Conservation (phyloP, 192 early-diverging fungal species). For the Podila horticola region DNA sequence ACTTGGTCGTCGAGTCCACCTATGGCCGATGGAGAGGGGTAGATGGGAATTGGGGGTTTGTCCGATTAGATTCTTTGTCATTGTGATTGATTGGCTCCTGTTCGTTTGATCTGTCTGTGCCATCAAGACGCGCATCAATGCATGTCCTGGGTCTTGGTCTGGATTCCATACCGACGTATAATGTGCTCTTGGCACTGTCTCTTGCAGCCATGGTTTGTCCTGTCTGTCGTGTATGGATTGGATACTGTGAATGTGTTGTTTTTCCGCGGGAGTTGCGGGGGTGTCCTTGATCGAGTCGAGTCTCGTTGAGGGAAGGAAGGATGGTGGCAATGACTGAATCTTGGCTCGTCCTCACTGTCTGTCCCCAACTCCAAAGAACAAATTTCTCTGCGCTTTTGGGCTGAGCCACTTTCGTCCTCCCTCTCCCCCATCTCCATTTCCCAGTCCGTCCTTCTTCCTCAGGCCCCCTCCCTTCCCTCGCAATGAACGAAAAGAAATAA, state of each 20-base stretch:
- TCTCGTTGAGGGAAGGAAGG: no score
- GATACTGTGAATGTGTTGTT: background rate
- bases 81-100: background rate
- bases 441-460: no score
- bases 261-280: background rate
- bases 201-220: slow-evolving; percentile 19
- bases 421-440: background rate
- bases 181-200: slow-evolving; percentile 41
- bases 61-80: background rate
- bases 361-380: background rate
- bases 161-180: slow-evolving; percentile 43
- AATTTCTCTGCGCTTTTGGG: background rate
- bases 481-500: no score
- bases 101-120: background rate
- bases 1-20: slow-evolving; percentile 88
- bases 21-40: slow-evolving; percentile 18
- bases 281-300: background rate
- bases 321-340: no score
- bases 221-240: background rate
- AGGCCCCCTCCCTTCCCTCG: no score
- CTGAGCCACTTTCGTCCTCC: slow-evolving; percentile 4
- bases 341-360: no score
- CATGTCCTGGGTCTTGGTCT: background rate
- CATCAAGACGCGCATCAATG: background rate
- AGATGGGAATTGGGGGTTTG: background rate